Base-by-base conservation (phyloP, 2,329 filamentous ascomycete species). In the Hypomyces rosellus region DNA sequence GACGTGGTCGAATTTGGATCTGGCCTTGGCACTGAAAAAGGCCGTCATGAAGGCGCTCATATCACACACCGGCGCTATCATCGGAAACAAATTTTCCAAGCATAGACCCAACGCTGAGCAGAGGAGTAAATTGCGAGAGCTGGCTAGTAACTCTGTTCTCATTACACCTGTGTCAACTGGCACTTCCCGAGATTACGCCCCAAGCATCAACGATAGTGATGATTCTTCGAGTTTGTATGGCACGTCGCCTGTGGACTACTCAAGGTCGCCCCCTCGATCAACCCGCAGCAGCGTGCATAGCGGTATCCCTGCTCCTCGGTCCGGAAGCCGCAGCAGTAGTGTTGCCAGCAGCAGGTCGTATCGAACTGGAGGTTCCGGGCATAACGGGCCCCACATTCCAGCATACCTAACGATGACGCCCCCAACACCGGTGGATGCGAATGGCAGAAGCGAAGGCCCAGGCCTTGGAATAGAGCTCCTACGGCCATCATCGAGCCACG, bases 1-100 rank as follows among this genome's bases (percentile, higher is more conserved):
- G 75, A 97, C 91, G 8, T 99, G 93, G 93, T 96, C 90, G 6
- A 99, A 97, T 65, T 79, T 99, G 6, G 93, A 99, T 63, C 81
- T 99, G 9, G 91, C 92, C 1, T 76, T 97, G 44, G 87, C 90
- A 13, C 77, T 99, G 48, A 97, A 99, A 73, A 95, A 91, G 65
- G 91, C 95, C 43, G 88, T 97, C 51, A 89, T 96, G 64, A 88
- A 90, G 63, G 92, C 93, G 0, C 77, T 99, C 42, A 95, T 99
- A 61, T 93, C 89, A 2, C 93, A 99, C 64, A 91, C 92, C 1
- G 93, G 93, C 34, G 90, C 93, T 51, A 96, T 99, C 58, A 89
- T 99, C 45, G 89, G 92, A 49, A 99, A 99, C 76, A 99, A 99
- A 65, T 88, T 99, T 69, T 89, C 85, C 46, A 88, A 89, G 63